Evolutionary conservation across 2,329 filamentous ascomycete genomes (phyloP).

Genomic region (Fusarium caatingaense): DNA sequence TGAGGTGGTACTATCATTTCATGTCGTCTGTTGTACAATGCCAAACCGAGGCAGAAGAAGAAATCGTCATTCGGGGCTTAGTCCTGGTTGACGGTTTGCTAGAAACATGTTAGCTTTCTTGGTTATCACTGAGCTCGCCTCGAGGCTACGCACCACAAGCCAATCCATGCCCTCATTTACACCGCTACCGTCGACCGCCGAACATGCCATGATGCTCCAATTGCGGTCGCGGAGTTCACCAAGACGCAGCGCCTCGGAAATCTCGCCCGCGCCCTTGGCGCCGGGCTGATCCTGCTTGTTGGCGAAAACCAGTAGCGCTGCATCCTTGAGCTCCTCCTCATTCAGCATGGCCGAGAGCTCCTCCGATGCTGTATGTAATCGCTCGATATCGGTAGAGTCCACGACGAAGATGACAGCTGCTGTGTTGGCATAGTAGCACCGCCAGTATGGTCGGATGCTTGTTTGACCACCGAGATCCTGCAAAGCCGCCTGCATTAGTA

Average conservation of each 20-base stretch:
- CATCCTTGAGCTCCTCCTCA: conserved; percentile 95
- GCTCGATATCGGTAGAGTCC: conserved; percentile 97
- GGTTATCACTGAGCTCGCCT: neutral
- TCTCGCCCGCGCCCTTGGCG: conserved; percentile 95
- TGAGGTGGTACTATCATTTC: conserved; percentile 47
- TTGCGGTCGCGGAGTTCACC: conserved; percentile 95
- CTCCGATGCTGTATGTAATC: conserved; percentile 90
- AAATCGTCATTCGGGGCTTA: conserved; percentile 39
- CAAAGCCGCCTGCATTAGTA: conserved; percentile 25
- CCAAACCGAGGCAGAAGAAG: conserved; percentile 35
- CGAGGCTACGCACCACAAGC: conserved; percentile 78
- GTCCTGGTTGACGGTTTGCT: conserved; percentile 55
- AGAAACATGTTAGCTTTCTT: conserved; percentile 13
- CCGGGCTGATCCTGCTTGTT: conserved; percentile 99
- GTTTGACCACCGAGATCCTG: conserved; percentile 96
- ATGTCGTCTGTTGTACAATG: conserved; percentile 51
- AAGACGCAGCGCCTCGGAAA: conserved; percentile 90
- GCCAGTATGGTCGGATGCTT: conserved; percentile 98
- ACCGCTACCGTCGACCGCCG: conserved; percentile 93
- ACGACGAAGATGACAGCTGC: conserved; percentile 99
- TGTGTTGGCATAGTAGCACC: conserved; percentile 99
- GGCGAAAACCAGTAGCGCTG: conserved; percentile 91
- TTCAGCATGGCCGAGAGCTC: conserved; percentile 95
- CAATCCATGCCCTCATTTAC: conserved; percentile 99
- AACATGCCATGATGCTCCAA: conserved; percentile 99